Evolutionary conservation across 441 rosid species (phyloP).

Genomic region (Isatis lusitanica): DNA sequence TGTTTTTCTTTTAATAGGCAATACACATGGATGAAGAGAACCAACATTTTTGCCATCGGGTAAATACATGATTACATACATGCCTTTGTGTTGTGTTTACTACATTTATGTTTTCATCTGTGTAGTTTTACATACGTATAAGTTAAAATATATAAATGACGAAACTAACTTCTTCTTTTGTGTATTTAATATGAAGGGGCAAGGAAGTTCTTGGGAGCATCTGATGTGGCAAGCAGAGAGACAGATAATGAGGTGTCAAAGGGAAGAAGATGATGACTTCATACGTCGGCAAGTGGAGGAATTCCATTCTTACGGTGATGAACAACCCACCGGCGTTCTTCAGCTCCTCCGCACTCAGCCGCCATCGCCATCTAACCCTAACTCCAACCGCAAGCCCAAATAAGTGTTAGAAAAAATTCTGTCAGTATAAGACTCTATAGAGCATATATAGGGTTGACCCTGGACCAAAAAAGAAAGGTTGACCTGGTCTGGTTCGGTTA

Average conservation of each 20-base stretch:
- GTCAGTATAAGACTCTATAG: neutral
- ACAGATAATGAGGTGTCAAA: constrained; percentile 6
- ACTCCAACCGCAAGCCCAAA: neutral
- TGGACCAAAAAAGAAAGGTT: neutral
- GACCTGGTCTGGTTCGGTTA: neutral
- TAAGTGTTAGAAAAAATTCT: neutral
- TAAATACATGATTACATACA: neutral
- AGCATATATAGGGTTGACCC: neutral
- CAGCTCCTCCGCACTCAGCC: neutral
- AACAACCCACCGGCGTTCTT: constrained; percentile 16
- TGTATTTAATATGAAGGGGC: neutral
- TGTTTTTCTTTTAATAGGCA: neutral
- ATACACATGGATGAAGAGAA: constrained; percentile 3
- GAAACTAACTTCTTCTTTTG: neutral
- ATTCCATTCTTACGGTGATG: neutral
- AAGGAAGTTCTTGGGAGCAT: constrained; percentile 26
- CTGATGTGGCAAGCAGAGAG: constrained; percentile 28
- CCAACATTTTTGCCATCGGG: neutral
- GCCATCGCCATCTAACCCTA: neutral
- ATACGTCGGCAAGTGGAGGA: neutral
- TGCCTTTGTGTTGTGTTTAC: neutral
- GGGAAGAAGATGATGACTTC: constrained; percentile 5
- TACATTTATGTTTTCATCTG: neutral
- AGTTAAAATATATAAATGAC: neutral
- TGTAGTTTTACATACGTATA: neutral